phyloP scores from a whole-genome alignment of 2,329 filamentous ascomycete species.

The Myriangium duriaei region DNA sequence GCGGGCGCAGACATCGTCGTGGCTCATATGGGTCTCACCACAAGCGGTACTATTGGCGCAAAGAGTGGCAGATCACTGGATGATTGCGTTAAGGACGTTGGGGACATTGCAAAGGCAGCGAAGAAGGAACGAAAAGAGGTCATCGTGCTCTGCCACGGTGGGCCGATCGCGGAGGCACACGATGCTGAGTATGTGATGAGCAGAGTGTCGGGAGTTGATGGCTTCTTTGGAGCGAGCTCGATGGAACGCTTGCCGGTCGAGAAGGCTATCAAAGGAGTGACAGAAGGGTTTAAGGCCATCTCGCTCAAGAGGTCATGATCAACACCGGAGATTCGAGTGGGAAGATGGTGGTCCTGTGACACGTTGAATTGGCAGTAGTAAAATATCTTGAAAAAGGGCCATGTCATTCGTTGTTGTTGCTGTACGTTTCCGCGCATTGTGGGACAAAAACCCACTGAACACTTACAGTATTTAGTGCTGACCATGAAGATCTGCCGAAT shows the following conservation, averaged over 20 bases:
- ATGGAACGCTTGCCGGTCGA: constrained; percentile 60
- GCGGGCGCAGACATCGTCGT: constrained; percentile 57
- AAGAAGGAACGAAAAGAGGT: constrained; percentile 35
- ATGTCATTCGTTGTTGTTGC: too few relatives aligned
- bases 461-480: too few relatives aligned
- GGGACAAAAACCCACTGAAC: too few relatives aligned
- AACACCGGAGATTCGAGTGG: too few relatives aligned
- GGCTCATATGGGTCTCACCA: constrained; percentile 57
- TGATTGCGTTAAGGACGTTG: constrained; percentile 49
- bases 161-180: constrained; percentile 51
- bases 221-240: constrained; percentile 58
- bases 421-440: too few relatives aligned
- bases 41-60: constrained; percentile 52
- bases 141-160: constrained; percentile 58
- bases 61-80: constrained; percentile 49
- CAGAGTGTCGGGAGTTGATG: constrained; percentile 51
- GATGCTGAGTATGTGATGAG: constrained; percentile 52
- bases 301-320: constrained; percentile 6
- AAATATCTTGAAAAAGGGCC: too few relatives aligned
- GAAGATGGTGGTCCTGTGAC: too few relatives aligned
- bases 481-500: too few relatives aligned
- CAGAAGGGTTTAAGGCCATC: constrained; percentile 39
- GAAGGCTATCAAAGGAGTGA: constrained; percentile 48
- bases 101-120: constrained; percentile 52
- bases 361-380: too few relatives aligned